Conservation (phyloP, 1,284 basidiomycete species). For the Apiotrichum porosum region DNA sequence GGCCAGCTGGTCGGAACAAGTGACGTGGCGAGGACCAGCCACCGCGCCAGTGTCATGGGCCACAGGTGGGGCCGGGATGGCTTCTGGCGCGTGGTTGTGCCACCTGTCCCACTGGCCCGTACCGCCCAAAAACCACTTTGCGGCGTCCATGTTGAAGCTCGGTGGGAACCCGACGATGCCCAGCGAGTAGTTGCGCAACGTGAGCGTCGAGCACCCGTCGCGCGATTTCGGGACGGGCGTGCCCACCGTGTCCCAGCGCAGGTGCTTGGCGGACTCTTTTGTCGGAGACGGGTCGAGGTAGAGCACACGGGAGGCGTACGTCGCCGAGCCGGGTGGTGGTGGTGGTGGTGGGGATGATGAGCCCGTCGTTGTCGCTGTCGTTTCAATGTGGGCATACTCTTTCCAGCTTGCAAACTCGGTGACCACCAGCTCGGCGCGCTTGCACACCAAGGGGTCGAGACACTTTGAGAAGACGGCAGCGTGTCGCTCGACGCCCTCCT, state of each 20-base stretch:
- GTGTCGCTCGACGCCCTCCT: neutral
- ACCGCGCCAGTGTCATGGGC: too few relatives aligned
- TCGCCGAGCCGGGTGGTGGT: neutral
- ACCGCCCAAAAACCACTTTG: neutral
- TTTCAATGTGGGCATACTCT: neutral
- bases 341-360: constrained; percentile 1
- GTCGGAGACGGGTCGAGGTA: constrained; percentile 4
- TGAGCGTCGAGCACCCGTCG: neutral
- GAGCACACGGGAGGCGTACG: neutral
- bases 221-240: too few relatives aligned
- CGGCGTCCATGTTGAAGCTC: neutral
- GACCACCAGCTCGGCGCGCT: neutral
- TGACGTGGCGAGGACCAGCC: neutral
- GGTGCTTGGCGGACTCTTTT: too few relatives aligned
- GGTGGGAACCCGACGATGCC: neutral
- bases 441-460: neutral
- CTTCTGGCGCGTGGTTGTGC: too few relatives aligned
- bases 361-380: too few relatives aligned
- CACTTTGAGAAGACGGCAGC: neutral
- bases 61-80: too few relatives aligned
- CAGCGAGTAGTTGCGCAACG: constrained; percentile 4
- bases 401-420: neutral
- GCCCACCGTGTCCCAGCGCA: too few relatives aligned
- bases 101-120: too few relatives aligned
- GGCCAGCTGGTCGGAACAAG: neutral